These are phyloP conservation scores for Cercospora zeina DNA, from an alignment of 2,329 filamentous ascomycete species.

Conservation along the genomic window DNA sequence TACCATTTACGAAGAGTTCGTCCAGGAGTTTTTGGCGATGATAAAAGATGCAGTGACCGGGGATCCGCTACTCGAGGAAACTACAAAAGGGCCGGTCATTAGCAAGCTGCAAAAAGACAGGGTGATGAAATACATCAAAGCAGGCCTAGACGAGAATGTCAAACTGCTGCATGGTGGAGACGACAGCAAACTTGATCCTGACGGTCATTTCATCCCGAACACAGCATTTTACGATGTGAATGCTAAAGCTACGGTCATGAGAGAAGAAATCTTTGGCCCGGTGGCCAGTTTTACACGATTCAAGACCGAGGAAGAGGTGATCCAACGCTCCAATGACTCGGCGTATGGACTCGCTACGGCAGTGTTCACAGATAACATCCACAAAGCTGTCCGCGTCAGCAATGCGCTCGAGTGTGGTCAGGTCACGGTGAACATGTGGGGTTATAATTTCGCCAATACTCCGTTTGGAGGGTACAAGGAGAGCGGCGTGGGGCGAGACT, in stretches of 20 bases:
- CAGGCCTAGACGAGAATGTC: slow-evolving; percentile 45
- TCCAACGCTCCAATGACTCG: slow-evolving; percentile 57
- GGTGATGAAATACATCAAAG: slow-evolving; percentile 68
- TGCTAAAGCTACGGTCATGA: neutral
- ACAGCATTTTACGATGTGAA: neutral
- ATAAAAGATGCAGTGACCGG: slow-evolving; percentile 25
- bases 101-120: slow-evolving; percentile 69
- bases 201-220: neutral
- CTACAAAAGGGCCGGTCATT: slow-evolving; percentile 73
- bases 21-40: slow-evolving; percentile 39
- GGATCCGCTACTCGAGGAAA: slow-evolving; percentile 62
- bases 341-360: slow-evolving; percentile 73
- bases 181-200: neutral
- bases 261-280: slow-evolving; percentile 73
- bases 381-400: slow-evolving; percentile 45
- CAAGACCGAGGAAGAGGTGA: slow-evolving; percentile 43
- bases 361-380: slow-evolving; percentile 70
- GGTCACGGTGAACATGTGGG: slow-evolving; percentile 13
- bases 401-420: slow-evolving; percentile 57
- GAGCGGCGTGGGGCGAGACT: slow-evolving; percentile 43
- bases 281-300: slow-evolving; percentile 70
- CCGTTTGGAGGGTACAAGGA: slow-evolving; percentile 34
- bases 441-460: slow-evolving; percentile 1
- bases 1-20: slow-evolving; percentile 48
- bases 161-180: slow-evolving; percentile 43